phyloP scores from a whole-genome alignment of 2,329 filamentous ascomycete species.

The Zasmidium citrigriseum region DNA sequence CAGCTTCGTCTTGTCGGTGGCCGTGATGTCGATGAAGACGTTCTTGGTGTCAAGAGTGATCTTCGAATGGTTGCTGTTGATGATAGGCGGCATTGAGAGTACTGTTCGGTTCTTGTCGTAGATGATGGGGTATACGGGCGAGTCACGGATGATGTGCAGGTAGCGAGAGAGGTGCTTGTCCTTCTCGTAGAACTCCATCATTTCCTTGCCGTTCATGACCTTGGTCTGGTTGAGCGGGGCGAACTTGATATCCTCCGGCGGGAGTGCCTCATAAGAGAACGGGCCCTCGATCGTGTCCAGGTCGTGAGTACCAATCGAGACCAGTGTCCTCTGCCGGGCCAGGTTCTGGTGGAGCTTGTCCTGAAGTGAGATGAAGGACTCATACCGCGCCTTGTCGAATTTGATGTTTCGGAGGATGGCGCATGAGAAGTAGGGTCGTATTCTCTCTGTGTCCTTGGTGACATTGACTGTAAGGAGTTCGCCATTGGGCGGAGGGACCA shows the following conservation, averaged over 20 bases:
- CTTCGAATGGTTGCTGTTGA: constrained; percentile 96
- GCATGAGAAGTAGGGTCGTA: constrained; percentile 85
- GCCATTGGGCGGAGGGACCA: constrained; percentile 71
- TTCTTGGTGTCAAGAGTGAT: constrained; percentile 86
- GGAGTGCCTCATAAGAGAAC: constrained; percentile 92
- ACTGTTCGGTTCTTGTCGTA: constrained; percentile 85
- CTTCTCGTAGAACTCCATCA: constrained; percentile 93
- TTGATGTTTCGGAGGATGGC: constrained; percentile 87
- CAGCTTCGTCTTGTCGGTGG: constrained; percentile 92
- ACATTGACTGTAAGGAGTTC: constrained; percentile 81
- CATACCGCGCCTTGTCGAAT: constrained; percentile 88
- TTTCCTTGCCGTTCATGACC: constrained; percentile 80
- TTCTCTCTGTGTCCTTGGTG: constrained; percentile 62
- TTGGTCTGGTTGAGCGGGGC: constrained; percentile 86
- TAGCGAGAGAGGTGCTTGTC: constrained; percentile 90
- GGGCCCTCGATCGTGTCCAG: constrained; percentile 90
- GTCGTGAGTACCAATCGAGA: constrained; percentile 97
- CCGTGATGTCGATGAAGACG: constrained; percentile 95
- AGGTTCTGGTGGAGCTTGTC: constrained; percentile 98
- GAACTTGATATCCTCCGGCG: constrained; percentile 92
- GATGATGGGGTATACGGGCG: constrained; percentile 92
- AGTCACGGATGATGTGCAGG: constrained; percentile 91
- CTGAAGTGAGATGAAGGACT: constrained; percentile 96
- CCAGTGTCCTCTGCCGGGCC: constrained; percentile 86
- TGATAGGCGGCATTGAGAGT: constrained; percentile 93